These are phyloP conservation scores for Chlorophyllum brunneum DNA, from an alignment of 768 basidiomycete species.

Conservation along the genomic window DNA sequence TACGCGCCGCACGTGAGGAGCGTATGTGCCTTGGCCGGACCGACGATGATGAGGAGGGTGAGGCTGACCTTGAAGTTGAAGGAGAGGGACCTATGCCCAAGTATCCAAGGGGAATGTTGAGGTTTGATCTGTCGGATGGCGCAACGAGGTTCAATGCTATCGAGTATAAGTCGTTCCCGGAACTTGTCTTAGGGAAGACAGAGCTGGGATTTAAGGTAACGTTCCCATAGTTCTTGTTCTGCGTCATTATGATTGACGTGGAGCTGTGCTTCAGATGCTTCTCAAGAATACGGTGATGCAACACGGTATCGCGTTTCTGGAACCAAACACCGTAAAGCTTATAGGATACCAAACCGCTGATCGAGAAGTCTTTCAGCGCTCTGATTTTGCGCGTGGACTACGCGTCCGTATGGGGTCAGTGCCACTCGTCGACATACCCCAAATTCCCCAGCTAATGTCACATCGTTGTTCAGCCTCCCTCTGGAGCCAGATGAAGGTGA, in stretches of 20 bases:
- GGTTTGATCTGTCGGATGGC: constrained; percentile 79
- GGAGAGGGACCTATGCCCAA: constrained; percentile 76
- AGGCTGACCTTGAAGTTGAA: constrained; percentile 54
- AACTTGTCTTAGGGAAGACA: constrained; percentile 70
- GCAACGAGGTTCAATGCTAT: constrained; percentile 62
- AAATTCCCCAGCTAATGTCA: not conserved
- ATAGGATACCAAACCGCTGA: constrained; percentile 64
- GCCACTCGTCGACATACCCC: not conserved
- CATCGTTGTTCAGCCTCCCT: constrained; percentile 3
- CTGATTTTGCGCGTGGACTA: constrained; percentile 59
- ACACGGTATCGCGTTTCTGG: constrained; percentile 72
- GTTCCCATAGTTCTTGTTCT: not conserved
- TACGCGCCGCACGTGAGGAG: constrained; percentile 59
- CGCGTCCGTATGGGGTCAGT: constrained; percentile 66
- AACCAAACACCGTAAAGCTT: constrained; percentile 59
- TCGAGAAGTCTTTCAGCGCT: constrained; percentile 52
- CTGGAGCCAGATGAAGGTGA: constrained; percentile 17
- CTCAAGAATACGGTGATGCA: constrained; percentile 67
- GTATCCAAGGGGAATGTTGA: constrained; percentile 80
- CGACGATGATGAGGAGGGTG: constrained; percentile 37
- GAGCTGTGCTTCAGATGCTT: constrained; percentile 49
- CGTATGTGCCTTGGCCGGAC: constrained; percentile 47
- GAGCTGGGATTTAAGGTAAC: constrained; percentile 79
- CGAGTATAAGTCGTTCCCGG: constrained; percentile 67
- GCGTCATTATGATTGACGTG: not conserved